Percentiles rank a stretch among this genome's conserved stretches.
phyloP scores from a whole-genome alignment of 768 basidiomycete species.

The Mycena rebaudengoi region DNA sequence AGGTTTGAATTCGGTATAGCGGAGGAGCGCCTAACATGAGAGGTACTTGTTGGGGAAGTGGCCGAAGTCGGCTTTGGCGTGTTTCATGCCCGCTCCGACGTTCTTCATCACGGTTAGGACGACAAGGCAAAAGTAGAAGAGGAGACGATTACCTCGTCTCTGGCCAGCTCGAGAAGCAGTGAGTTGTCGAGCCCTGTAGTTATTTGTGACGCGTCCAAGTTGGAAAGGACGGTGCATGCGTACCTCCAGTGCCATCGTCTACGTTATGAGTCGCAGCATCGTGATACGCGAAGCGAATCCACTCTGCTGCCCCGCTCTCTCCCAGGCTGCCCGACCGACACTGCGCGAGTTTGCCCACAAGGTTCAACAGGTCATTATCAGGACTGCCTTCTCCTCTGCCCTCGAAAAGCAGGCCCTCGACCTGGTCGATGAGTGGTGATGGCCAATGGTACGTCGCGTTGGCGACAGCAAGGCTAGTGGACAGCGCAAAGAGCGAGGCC shows the following conservation, averaged over 20 bases:
- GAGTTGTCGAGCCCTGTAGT: conserved; percentile 19
- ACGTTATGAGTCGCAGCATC: conserved; percentile 16
- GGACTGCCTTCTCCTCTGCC: conserved; percentile 13
- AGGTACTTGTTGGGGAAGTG: conserved; percentile 22
- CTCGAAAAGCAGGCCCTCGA: conserved; percentile 17
- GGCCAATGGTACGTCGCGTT: conserved; percentile 21
- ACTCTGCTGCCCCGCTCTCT: conserved; percentile 15
- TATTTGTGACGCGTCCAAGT: not conserved
- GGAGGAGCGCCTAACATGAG: conserved; percentile 5
- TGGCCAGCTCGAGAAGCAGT: conserved; percentile 12
- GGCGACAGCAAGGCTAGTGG: conserved; percentile 6
- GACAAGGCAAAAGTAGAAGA: not conserved
- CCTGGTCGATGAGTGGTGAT: conserved; percentile 20
- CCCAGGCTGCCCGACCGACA: conserved; percentile 9
- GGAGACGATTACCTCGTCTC: conserved; percentile 10
- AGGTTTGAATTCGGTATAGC: not conserved
- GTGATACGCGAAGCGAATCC: conserved; percentile 23
- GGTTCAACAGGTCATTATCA: conserved; percentile 6
- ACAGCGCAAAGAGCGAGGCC: conserved; percentile 8
- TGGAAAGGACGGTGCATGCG: not conserved
- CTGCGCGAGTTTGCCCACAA: conserved; percentile 11
- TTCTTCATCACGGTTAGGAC: conserved; percentile 9
- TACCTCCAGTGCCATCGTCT: conserved; percentile 18
- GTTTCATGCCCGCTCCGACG: conserved; percentile 13
- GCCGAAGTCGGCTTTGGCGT: conserved; percentile 11